Percentiles rank a stretch among this genome's conserved stretches.
Conservation (phyloP, 495 filamentous ascomycete genomes). For the Trichoderma virens region DNA sequence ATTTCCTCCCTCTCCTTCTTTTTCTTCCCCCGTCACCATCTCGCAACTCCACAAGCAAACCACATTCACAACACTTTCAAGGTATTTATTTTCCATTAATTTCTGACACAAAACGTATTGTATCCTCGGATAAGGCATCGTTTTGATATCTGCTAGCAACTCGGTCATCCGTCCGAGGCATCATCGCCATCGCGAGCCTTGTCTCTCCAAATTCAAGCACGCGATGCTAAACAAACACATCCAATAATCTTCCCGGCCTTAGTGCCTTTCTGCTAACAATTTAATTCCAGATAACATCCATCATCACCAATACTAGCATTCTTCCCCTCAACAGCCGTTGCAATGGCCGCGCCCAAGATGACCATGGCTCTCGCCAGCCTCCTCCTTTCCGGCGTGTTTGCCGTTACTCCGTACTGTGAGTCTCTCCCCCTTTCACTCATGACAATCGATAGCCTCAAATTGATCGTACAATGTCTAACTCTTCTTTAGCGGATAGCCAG, state of each 20-base stretch:
- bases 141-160: background rate
- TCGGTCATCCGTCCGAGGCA: background rate
- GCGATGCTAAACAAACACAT: too few species aligned
- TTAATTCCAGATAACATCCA: background rate
- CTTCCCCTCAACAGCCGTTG: background rate
- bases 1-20: background rate
- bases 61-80: background rate
- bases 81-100: background rate
- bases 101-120: background rate
- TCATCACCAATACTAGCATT: background rate
- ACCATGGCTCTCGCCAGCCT: conserved; percentile 4
- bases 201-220: background rate
- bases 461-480: background rate
- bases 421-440: background rate
- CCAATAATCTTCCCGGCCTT: background rate
- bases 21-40: background rate
- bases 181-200: background rate
- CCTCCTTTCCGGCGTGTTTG: background rate
- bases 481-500: background rate
- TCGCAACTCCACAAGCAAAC: background rate
- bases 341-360: background rate
- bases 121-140: background rate
- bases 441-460: background rate
- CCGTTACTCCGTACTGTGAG: background rate
- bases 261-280: background rate